phyloP scores from a whole-genome alignment of 768 basidiomycete species.

The Kwoniella sp. region DNA sequence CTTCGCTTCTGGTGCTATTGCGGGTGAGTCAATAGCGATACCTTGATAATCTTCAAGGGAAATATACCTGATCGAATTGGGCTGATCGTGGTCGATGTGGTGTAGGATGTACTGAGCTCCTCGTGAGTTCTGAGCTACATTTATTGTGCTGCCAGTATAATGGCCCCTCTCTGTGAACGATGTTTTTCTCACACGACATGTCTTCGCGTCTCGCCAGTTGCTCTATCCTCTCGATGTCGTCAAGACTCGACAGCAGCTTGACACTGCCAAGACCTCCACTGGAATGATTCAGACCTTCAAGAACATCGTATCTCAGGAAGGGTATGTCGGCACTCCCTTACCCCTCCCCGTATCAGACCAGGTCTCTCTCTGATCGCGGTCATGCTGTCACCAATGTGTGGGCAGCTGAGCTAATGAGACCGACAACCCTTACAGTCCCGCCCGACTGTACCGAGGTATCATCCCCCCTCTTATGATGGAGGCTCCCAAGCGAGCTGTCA shows the following conservation, averaged over 20 bases:
- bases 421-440: slow-evolving; percentile 1
- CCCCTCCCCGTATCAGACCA: not conserved
- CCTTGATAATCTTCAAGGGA: slow-evolving; percentile 60
- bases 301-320: slow-evolving; percentile 84
- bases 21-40: slow-evolving; percentile 65
- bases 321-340: slow-evolving; percentile 61
- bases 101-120: slow-evolving; percentile 56
- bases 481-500: slow-evolving; percentile 96
- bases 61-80: not conserved
- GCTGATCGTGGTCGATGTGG: not conserved
- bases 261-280: slow-evolving; percentile 72
- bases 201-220: too few relatives aligned
- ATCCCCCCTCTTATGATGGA: slow-evolving; percentile 94
- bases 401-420: slow-evolving; percentile 7
- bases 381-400: not conserved
- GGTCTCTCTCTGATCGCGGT: not conserved
- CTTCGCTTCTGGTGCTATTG: slow-evolving; percentile 93
- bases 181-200: not conserved
- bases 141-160: not conserved
- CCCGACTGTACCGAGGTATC: slow-evolving; percentile 84
- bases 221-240: slow-evolving; percentile 75
- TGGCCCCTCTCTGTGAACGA: too few relatives aligned
- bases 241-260: slow-evolving; percentile 98
- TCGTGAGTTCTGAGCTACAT: slow-evolving; percentile 63
- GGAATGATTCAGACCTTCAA: slow-evolving; percentile 82